A percentile compares a stretch with the other conserved stretches of the same genome.
These are phyloP conservation scores for Debaryomycetaceae sp. DNA, from an alignment of 1,139 yeast species.

Conservation along the genomic window DNA sequence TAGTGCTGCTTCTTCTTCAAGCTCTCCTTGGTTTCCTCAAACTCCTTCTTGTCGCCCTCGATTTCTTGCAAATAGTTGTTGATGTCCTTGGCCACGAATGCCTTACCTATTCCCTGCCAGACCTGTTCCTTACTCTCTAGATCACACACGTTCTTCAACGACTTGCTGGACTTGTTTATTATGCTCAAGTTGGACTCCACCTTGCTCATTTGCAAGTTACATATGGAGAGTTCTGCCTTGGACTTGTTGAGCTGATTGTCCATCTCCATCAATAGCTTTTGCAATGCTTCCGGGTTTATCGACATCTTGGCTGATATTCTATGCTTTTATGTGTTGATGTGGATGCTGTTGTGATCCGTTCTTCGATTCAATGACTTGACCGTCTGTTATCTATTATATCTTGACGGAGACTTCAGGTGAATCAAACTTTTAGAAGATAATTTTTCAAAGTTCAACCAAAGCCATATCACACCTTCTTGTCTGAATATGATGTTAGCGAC, in stretches of 20 bases:
- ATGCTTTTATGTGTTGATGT: too few species aligned
- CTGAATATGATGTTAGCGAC: too few species aligned
- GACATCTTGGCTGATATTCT: conserved; percentile 14
- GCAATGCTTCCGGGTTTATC: conserved; percentile 50
- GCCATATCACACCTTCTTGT: too few species aligned
- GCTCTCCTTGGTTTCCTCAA: conserved; percentile 57
- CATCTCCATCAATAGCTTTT: conserved; percentile 57
- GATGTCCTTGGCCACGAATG: conserved; percentile 50
- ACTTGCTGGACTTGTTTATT: conserved; percentile 53
- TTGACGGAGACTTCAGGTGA: too few species aligned
- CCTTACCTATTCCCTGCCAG: conserved; percentile 86
- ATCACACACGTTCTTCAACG: conserved; percentile 42
- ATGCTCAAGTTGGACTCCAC: conserved; percentile 57
- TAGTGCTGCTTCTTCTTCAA: conserved; percentile 68
- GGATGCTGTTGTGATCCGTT: too few species aligned
- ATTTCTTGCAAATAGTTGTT: conserved; percentile 48
- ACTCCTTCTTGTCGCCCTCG: conserved; percentile 47
- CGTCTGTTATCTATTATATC: too few species aligned
- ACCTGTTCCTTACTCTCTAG: conserved; percentile 44
- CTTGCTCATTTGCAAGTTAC: conserved; percentile 55
- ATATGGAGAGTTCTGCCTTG: conserved; percentile 62
- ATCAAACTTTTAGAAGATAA: too few species aligned
- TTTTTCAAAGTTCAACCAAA: too few species aligned
- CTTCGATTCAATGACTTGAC: too few species aligned
- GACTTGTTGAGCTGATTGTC: conserved; percentile 57